Base-by-base conservation (phyloP, 352 stramenopile genomes). In the Phytophthora vignae region DNA sequence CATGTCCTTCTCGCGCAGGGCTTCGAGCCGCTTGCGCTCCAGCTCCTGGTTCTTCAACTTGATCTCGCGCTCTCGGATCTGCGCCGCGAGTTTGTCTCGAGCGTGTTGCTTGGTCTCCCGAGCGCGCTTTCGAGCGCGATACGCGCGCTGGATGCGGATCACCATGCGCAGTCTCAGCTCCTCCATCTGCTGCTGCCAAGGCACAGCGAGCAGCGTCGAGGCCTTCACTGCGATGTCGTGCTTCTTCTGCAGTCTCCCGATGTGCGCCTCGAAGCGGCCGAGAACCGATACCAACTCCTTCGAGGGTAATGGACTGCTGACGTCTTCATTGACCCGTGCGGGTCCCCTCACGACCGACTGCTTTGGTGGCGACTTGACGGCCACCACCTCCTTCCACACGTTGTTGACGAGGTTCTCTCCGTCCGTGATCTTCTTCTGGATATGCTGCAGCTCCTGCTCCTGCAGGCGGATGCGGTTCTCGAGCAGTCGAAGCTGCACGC, bases 171-270 rank as follows among this genome's bases (percentile, higher is more conserved):
- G 44, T 46, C 86, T 61, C 8, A 93, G 64, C 15, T 90, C 85
- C 25, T 94, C 79, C 72, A 94, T 82, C 60, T 96, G 87, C 64
- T 89, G 67, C 53, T 90, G 78, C 88, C 88, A 96, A 0, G 85
- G 78, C 15, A 84, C 83, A 22, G 82, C 65, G 11, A 93, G 56
- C 27, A 90, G 53, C 15, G 67, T 70, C 1, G 83, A 84, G 0
- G 88, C 79, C 49, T 91, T 88, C 19, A 88, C 64, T 55, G 87
- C 82, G 31, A 93, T 79, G 21, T 85, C 74, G 46, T 92, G 72
- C 42, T 83, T 88, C 25, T 73, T 74, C 49, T 94, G 76, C 4
- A 90, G 60, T 15, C 79, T 76, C n/a, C 73, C 73, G 11, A 93
- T 78, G 42, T 85, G 74, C 4, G 68, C 76, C 48, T 88, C 76